Evolutionary conservation across 495 filamentous ascomycete species (phyloP).

Genomic region (Hypoxylon crocopeplum): DNA sequence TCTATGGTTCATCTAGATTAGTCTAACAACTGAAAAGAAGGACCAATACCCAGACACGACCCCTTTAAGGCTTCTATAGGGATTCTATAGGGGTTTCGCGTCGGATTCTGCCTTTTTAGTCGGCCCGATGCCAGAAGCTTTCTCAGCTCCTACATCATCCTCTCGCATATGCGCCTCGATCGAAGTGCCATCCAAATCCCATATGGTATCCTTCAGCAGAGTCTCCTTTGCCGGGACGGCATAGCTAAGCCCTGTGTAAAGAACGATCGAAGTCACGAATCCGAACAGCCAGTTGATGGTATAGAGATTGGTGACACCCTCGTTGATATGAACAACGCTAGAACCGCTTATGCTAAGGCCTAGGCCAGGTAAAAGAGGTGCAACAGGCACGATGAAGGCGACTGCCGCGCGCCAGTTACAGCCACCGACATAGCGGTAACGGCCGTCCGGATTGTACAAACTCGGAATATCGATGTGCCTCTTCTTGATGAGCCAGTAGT

Average conservation of each 20-base stretch:
- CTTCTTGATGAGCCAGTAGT: slow-evolving; percentile 73
- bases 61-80: too few species aligned
- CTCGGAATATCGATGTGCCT: slow-evolving; percentile 65
- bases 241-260: slow-evolving; percentile 45
- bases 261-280: slow-evolving; percentile 50
- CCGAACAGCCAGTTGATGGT: slow-evolving; percentile 60
- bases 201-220: slow-evolving; percentile 42
- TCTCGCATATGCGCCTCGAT: slow-evolving; percentile 26
- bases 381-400: slow-evolving; percentile 68
- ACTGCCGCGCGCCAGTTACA: slow-evolving; percentile 71
- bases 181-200: slow-evolving; percentile 33
- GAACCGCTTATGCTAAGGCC: slow-evolving; percentile 44
- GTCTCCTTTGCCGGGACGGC: slow-evolving; percentile 44
- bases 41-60: too few species aligned
- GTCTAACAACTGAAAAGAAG: too few species aligned
- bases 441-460: slow-evolving; percentile 61
- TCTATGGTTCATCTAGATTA: too few species aligned
- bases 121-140: neutral
- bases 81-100: too few species aligned
- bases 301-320: slow-evolving; percentile 50
- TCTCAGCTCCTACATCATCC: slow-evolving; percentile 22
- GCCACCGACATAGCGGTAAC: slow-evolving; percentile 61
- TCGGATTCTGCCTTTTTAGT: slow-evolving; percentile 4
- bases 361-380: slow-evolving; percentile 63
- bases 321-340: slow-evolving; percentile 47